A percentile compares a stretch with the other conserved stretches of the same genome.
phyloP scores from a whole-genome alignment of 2,329 filamentous ascomycete species.

The Hymenoscyphus fraxineus region DNA sequence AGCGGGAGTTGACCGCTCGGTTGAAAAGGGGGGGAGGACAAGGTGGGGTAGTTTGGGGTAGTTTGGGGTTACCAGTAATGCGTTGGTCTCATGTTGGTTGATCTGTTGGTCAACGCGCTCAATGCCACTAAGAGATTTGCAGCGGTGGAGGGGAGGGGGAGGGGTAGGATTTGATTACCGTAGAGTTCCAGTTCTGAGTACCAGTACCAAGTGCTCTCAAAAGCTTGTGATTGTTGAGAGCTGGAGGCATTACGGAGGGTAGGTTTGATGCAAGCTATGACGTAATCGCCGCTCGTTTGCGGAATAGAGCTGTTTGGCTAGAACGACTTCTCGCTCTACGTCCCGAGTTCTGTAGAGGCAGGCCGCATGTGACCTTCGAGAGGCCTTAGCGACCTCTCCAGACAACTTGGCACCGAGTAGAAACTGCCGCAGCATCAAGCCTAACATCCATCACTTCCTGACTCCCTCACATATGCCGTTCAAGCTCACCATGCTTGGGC shows the following conservation, averaged over 20 bases:
- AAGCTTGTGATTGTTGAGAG: neutral
- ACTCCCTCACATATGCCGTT: neutral
- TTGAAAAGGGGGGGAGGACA: slow-evolving; percentile 3
- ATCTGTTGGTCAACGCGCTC: neutral
- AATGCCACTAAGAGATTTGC: neutral
- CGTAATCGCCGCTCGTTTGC: neutral
- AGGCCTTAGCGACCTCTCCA: neutral
- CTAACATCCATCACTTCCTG: neutral
- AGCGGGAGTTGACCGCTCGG: neutral
- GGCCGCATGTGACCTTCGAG: neutral
- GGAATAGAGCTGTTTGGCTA: neutral
- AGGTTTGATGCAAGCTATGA: neutral
- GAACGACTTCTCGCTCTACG: neutral
- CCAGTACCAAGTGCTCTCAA: neutral
- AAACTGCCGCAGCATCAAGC: neutral
- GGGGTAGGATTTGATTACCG: neutral
- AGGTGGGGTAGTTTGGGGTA: neutral
- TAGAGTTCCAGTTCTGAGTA: neutral
- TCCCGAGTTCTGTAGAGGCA: no score
- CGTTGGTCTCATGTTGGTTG: neutral
- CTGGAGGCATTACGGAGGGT: neutral
- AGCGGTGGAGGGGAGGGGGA: neutral
- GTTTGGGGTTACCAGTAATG: neutral
- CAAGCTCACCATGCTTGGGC: neutral
- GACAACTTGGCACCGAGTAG: neutral